Percentiles rank a stretch among this genome's conserved stretches.
Conservation (phyloP, 2,329 filamentous ascomycete genomes). For the Alternaria dauci region DNA sequence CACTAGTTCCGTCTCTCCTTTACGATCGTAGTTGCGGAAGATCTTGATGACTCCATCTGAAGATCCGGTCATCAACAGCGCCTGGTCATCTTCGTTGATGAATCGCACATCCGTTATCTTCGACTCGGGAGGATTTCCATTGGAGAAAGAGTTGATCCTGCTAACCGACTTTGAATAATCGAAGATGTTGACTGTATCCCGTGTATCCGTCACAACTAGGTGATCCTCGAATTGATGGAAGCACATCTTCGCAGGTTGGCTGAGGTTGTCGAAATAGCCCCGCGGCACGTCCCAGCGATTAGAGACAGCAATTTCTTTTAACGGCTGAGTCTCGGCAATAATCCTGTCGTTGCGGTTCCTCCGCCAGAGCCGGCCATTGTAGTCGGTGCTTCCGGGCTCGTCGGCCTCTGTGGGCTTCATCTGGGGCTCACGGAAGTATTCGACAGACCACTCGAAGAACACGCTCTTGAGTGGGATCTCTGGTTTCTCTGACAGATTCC, state of each 20-base stretch:
- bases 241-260: conserved; percentile 89
- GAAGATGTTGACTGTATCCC: conserved; percentile 88
- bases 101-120: conserved; percentile 95
- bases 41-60: conserved; percentile 94
- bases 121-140: conserved; percentile 89
- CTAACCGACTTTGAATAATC: conserved; percentile 70
- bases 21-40: conserved; percentile 88
- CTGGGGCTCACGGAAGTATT: conserved; percentile 96
- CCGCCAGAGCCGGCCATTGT: conserved; percentile 93
- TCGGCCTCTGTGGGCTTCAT: conserved; percentile 97
- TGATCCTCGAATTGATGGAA: conserved; percentile 99
- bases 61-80: conserved; percentile 91
- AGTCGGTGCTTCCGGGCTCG: conserved; percentile 94
- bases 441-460: conserved; percentile 95
- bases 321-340: conserved; percentile 88
- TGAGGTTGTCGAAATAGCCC: conserved; percentile 86
- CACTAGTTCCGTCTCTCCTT: conserved; percentile 80
- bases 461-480: conserved; percentile 79
- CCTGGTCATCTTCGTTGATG: conserved; percentile 98
- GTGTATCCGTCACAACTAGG: conserved; percentile 89
- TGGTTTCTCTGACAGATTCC: conserved; percentile 67
- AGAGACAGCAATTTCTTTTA: conserved; percentile 86
- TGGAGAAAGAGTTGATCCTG: conserved; percentile 88
- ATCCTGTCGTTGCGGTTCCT: conserved; percentile 92
- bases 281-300: conserved; percentile 87